Evolutionary conservation across 331 rosid genomes (phyloP).

Genomic region (Rhamnella rubrinervis): DNA sequence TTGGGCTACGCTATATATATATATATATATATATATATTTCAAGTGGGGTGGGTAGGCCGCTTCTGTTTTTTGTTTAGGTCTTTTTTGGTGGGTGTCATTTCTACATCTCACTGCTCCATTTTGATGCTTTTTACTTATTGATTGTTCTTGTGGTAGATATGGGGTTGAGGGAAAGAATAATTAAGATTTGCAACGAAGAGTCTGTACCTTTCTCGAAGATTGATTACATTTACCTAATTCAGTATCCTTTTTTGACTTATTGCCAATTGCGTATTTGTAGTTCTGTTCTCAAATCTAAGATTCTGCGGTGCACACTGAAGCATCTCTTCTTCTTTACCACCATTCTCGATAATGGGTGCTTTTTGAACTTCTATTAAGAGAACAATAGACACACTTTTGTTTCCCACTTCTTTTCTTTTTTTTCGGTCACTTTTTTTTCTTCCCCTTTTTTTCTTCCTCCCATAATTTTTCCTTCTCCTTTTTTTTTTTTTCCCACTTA

Average conservation of each 20-base stretch:
- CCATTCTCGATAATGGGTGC: too few relatives aligned
- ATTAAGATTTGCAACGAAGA: slow-evolving; percentile 8
- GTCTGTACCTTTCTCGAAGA: neutral
- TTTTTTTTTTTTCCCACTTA: too few relatives aligned
- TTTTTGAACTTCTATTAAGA: too few relatives aligned
- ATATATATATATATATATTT: neutral
- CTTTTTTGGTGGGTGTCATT: slow-evolving; percentile 18
- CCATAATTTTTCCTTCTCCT: too few relatives aligned
- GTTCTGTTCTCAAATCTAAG: neutral
- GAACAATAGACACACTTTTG: too few relatives aligned
- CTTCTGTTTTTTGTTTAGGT: neutral
- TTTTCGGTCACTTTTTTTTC: too few relatives aligned
- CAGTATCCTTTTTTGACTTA: neutral
- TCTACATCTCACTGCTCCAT: slow-evolving; percentile 28
- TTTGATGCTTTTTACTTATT: slow-evolving; percentile 34
- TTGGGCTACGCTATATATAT: too few relatives aligned
- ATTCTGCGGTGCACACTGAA: too few relatives aligned
- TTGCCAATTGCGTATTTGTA: neutral
- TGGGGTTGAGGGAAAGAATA: slow-evolving; percentile 26
- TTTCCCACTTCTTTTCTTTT: too few relatives aligned
- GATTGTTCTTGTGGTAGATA: slow-evolving; percentile 20
- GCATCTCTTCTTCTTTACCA: too few relatives aligned
- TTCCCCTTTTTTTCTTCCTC: too few relatives aligned
- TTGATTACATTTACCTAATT: neutral
- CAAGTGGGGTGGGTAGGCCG: neutral